Base-by-base conservation (phyloP, 2,329 filamentous ascomycete species). In the Aurifilum marmelostoma region DNA sequence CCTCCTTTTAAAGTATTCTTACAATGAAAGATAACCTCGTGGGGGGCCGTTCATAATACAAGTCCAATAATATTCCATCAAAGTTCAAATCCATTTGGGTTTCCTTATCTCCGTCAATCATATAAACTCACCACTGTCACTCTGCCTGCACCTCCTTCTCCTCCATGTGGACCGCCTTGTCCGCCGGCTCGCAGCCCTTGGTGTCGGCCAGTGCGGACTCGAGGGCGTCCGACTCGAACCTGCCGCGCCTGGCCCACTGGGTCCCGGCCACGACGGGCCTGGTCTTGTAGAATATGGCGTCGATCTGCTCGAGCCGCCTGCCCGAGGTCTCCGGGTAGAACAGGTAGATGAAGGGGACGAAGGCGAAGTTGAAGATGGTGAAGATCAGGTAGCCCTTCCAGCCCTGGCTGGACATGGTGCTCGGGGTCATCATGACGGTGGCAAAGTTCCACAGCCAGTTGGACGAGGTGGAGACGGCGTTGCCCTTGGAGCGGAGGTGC, bases 321-420 rank as follows among this genome's bases (percentile, higher is more conserved):
- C 76, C 74, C 37, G 74, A 76, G 1, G 77, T 78, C 70, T 76
- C 76, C 47, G 76, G 76, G 66, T 76, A 77, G 63, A 75, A 70
- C 63, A 74, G 67, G 52, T 71, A 73, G 56, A 73, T 70, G 60
- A 73, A 72, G 12, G 70, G 73, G 68, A 76, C 72, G 63, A 74
- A 73, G 41, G 63, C n/a, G 34, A 73, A 72, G 65, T 75, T 74
- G 64, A 74, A 69, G 21, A 75, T 65, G n/a, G 72, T 69, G 27
- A 72, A 74, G 32, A 74, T 72, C 60, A 75, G 18, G 43, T 75
- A 75, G 5, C 59, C 67, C 64, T 72, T 71, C 70, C 72, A 75
- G 12, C 71, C 70, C 32, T 70, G 66, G 34, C 68, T 37, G 18
- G 64, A 66, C 59, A 74, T 75, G 7, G 68, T 65, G 4, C 68